Evolutionary conservation across 768 basidiomycete genomes (phyloP), one percentile per base, ranked within the genome.

Genomic region (Leccinellum luteum): DNA sequence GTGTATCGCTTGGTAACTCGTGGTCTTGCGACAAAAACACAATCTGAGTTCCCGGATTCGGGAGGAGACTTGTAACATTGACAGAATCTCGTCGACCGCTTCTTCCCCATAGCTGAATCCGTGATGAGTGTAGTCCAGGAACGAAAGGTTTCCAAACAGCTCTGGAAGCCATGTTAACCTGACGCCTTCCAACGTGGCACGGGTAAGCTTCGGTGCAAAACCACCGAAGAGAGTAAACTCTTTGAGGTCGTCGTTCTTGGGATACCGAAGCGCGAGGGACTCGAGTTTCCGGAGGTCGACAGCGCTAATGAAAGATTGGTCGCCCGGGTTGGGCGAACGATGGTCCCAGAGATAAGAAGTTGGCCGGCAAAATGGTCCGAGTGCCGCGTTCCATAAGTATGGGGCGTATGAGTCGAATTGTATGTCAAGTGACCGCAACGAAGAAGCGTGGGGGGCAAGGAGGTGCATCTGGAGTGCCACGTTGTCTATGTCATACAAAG

Each of bases 71-170:
- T 76, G 71, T 27, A 90, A 74, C 70, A 88, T 82, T 27, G 75
- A 74, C 41, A 86, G 64, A 48, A 89, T 74, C 64, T 90, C 87
- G 28, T 76, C 65, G 9, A 84, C 77, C 3, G 85, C 83, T 54
- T 80, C 77, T 58, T 79, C 73, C 5, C 83, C 87, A 19, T 68
- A 71, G 38, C 79, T 86, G 70, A 88, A 87, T 21, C 84, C 83
- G 57, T 89, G 87, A 62, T 90, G 87, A 1, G 85, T 84, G 62
- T 89, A 90, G 69, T 89, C 84, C 44, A 90, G 76, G 64, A 75
- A 81, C 6, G 79, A 81, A 45, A 90, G 74, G 65, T 85, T 85
- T 38, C 75, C 73, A 63, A 85, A 89, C 32, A 89, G 74, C 10
- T 80, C 80, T 32, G 86, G 83, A 13, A 79, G 66, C 86, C 87